Evolutionary conservation across 2,329 filamentous ascomycete genomes (phyloP).

Genomic region (Neonectria punicea): DNA sequence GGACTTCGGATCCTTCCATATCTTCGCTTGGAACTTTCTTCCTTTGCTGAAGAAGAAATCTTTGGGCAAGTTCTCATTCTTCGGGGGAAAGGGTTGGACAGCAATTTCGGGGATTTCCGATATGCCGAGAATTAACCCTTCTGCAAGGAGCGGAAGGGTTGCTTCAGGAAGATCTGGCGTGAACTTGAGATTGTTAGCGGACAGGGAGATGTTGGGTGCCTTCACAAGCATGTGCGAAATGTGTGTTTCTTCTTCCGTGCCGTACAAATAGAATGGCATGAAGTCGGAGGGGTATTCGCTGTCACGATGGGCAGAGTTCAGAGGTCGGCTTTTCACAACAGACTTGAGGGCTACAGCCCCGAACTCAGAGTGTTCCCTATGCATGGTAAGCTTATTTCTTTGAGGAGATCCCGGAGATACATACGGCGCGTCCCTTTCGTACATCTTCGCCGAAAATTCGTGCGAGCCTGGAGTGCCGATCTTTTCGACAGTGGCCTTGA

Average conservation of each 20-base stretch:
- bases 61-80: slow-evolving; percentile 20
- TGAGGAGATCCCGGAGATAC: neutral
- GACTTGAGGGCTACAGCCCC: slow-evolving; percentile 38
- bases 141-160: slow-evolving; percentile 25
- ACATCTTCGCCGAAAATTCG: slow-evolving; percentile 1
- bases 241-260: slow-evolving; percentile 47
- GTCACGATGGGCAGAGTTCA: slow-evolving; percentile 49
- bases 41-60: slow-evolving; percentile 28
- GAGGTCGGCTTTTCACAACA: slow-evolving; percentile 47
- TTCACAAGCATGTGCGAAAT: slow-evolving; percentile 57
- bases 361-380: slow-evolving; percentile 15
- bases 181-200: slow-evolving; percentile 38
- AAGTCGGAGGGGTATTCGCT: slow-evolving; percentile 47
- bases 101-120: slow-evolving; percentile 48
- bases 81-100: slow-evolving; percentile 51
- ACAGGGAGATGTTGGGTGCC: slow-evolving; percentile 53
- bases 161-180: slow-evolving; percentile 26
- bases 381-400: neutral
- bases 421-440: slow-evolving; percentile 25
- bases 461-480: neutral
- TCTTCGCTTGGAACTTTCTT: slow-evolving; percentile 17
- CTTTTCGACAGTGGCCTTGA: slow-evolving; percentile 1
- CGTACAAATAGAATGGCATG: slow-evolving; percentile 60
- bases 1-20: slow-evolving; percentile 29
- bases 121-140: slow-evolving; percentile 44